phyloP scores from a whole-genome alignment of 1,284 basidiomycete species.

The Ceratobasidium theobromae region DNA sequence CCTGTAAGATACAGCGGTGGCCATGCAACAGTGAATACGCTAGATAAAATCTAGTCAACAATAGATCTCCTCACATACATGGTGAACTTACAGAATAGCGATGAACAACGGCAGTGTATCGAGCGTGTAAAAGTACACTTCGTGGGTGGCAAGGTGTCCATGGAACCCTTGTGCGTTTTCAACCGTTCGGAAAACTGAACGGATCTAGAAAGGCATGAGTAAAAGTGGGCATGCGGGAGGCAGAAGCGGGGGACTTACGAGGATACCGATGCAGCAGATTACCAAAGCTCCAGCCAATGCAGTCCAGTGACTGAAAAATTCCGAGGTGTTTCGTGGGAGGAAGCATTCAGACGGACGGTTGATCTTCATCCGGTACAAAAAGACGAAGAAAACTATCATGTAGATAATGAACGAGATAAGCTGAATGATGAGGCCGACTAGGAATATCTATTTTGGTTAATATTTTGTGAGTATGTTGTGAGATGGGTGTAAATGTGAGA shows the following conservation, averaged over 20 bases:
- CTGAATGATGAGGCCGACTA: constrained; percentile 63
- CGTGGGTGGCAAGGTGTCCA: constrained; percentile 61
- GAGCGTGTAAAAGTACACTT: constrained; percentile 64
- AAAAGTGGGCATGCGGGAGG: not conserved
- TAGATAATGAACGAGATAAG: constrained; percentile 66
- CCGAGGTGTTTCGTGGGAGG: constrained; percentile 36
- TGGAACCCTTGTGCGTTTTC: constrained; percentile 66
- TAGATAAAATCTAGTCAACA: not conserved
- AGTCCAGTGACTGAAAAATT: constrained; percentile 62
- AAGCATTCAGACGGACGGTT: constrained; percentile 33
- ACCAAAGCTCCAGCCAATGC: constrained; percentile 56
- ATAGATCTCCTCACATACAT: too few species aligned
- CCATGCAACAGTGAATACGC: constrained; percentile 5
- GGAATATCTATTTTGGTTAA: constrained; percentile 53
- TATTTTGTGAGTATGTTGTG: not conserved
- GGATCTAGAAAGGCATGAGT: constrained; percentile 49
- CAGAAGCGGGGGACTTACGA: constrained; percentile 47
- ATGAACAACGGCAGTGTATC: constrained; percentile 67
- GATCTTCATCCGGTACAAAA: constrained; percentile 56
- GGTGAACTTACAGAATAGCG: constrained; percentile 47
- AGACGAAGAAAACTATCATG: constrained; percentile 57
- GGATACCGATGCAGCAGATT: constrained; percentile 64
- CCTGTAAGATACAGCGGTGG: constrained; percentile 3
- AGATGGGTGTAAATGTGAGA: not conserved
- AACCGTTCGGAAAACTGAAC: constrained; percentile 65